Percentiles rank a stretch among this genome's conserved stretches.
phyloP scores from a whole-genome alignment of 2,329 filamentous ascomycete species.

The Tolypocladium guangdongense region DNA sequence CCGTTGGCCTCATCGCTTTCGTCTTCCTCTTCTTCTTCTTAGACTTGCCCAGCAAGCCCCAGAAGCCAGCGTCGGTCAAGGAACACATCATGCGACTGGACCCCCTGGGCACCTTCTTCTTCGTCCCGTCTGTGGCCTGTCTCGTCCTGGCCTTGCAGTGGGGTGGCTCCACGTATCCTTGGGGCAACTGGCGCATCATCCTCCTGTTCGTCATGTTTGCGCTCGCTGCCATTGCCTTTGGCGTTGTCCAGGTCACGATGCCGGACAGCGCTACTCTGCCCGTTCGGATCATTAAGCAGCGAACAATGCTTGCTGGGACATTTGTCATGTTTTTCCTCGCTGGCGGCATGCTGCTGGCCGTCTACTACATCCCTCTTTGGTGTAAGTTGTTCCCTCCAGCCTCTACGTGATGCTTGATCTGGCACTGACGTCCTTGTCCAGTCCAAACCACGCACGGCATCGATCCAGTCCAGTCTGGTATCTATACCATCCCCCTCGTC shows the following conservation, averaged over 20 bases:
- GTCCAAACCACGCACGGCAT: conserved; percentile 46
- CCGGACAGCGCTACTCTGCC: conserved; percentile 48
- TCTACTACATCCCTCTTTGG: conserved; percentile 30
- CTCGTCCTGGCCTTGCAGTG: conserved; percentile 54
- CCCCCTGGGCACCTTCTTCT: conserved; percentile 46
- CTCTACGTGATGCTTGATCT: background rate
- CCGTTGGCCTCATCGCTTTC: conserved; percentile 40
- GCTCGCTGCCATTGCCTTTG: conserved; percentile 34
- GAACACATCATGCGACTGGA: conserved; percentile 43
- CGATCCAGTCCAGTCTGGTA: conserved; percentile 41
- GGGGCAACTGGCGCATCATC: conserved; percentile 42
- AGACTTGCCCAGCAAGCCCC: conserved; percentile 24
- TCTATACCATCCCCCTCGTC: conserved; percentile 46
- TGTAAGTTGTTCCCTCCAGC: background rate
- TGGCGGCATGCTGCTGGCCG: conserved; percentile 40
- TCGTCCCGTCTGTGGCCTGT: conserved; percentile 47
- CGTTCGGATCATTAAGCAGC: conserved; percentile 39
- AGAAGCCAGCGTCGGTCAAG: conserved; percentile 18
- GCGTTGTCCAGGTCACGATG: conserved; percentile 38
- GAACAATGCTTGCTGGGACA: conserved; percentile 39
- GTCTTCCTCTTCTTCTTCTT: conserved; percentile 38
- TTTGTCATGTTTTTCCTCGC: conserved; percentile 35
- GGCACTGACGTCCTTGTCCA: conserved; percentile 8
- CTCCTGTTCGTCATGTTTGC: conserved; percentile 41
- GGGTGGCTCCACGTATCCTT: conserved; percentile 44